Base-by-base conservation (phyloP, 768 basidiomycete species). In the Mycena capillaripes region DNA sequence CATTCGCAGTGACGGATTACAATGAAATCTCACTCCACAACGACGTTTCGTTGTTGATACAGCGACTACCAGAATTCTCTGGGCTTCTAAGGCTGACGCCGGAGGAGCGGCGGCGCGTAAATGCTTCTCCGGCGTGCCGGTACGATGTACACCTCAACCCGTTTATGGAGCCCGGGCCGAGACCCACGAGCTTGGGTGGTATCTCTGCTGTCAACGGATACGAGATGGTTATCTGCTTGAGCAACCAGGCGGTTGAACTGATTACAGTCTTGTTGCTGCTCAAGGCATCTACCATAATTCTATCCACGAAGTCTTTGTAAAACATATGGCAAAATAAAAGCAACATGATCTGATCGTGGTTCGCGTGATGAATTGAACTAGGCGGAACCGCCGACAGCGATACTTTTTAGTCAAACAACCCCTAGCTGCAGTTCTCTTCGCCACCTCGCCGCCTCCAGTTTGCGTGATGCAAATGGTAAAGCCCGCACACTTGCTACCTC, bases 1-100 rank as follows among this genome's bases (percentile, higher is more conserved):
- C 78, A 32, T 78, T 80, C 53, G 80, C 78, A 3, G 56, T 78
- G n/a, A 79, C 79, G 0, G 76, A 80, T 42, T 72, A 70, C 60
- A 64, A 61, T 38, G 74, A 75, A 42, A 40, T 75, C 57, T 69
- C 66, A 42, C 71, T 75, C 12, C 38, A 25, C 5, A 42, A 40
- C 58, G 38, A 60, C 16, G 34, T 60, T 19, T 25, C 36, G 23
- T 29, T 42, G 38, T 16, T 56, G 32, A 10, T 56, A 5, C 11
- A n/a, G 0, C 38, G 16, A 16, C 38, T 60, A 1, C 38, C 38
- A 10, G 11, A 5, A 14, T 42, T 14, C 27, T 4, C 8, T 1
- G 21, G 58, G n/a, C 21, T 27, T 23, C 12, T 59, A 27, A 4
- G 21, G 12, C 55, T 57, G 30, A 60, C 36, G 5, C 4, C 58